These are phyloP conservation scores for Porphyrellus cyaneotinctus DNA, from an alignment of 768 basidiomycete species.

Conservation along the genomic window DNA sequence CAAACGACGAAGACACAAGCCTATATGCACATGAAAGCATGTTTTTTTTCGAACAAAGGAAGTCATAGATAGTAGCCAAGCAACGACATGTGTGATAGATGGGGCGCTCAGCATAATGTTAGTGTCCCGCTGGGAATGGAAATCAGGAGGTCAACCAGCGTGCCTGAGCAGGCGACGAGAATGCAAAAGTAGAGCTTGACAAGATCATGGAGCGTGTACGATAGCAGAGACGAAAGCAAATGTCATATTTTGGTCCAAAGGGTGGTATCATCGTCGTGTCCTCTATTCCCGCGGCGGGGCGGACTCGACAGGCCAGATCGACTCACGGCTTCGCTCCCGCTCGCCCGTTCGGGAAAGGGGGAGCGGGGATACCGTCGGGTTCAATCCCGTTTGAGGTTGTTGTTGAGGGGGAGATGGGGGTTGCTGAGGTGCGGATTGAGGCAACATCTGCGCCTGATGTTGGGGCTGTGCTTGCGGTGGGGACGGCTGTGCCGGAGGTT, in stretches of 20 bases:
- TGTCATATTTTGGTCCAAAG: conserved; percentile 18
- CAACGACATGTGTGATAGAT: conserved; percentile 21
- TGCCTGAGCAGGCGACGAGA: conserved; percentile 1
- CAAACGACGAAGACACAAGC: conserved; percentile 20
- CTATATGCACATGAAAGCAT: conserved; percentile 30
- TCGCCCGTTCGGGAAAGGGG: conserved; percentile 25
- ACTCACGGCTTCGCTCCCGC: conserved; percentile 28
- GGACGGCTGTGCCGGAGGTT: conserved; percentile 21
- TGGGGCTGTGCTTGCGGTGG: conserved; percentile 23
- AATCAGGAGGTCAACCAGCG: conserved; percentile 14
- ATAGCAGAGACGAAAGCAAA: conserved; percentile 31
- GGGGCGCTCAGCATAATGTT: conserved; percentile 22
- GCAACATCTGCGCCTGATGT: conserved; percentile 20
- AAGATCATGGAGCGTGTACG: conserved; percentile 15
- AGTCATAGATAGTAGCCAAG: conserved; percentile 30
- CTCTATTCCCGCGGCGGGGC: conserved; percentile 26
- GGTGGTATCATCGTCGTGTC: conserved; percentile 13
- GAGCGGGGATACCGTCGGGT: conserved; percentile 11
- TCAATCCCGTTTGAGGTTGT: conserved; percentile 17
- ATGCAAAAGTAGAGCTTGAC: conserved; percentile 27
- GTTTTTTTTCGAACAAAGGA: conserved; percentile 5
- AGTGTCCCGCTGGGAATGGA: conserved; percentile 22
- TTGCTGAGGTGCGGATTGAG: conserved; percentile 23
- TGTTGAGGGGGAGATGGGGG: conserved; percentile 24
- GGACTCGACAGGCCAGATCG: conserved; percentile 30